Base-by-base conservation (phyloP, 768 basidiomycete species). In the Symmetrospora coprosmae region DNA sequence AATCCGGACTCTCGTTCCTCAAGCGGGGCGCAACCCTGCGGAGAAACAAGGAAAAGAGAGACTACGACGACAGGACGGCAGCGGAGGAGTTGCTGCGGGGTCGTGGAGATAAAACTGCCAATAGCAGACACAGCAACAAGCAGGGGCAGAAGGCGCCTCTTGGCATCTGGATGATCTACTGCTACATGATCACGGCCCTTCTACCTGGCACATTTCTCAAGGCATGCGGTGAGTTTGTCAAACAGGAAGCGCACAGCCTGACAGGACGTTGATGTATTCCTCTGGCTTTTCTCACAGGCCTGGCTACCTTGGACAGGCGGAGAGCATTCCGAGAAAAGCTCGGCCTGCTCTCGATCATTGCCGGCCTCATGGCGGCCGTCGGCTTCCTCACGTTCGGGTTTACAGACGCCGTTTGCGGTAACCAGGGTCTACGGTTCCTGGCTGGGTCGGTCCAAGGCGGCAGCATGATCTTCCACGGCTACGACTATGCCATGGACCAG, bases 381-480 rank as follows among this genome's bases (percentile, higher is more conserved):
- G 94, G 91, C 70, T 99, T 88, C 80, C 78, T 99, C 71, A 99
- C 94, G 11, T 99, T 99, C 74, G 94, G 94, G 7, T 99, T 99
- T 77, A 96, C 90, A 9, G 81, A 88, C 69, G 75, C 82, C 53
- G 94, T 97, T 40, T 99, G 94, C 72, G 89, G 89, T 33, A 84
- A 77, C 34, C 87, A 89, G 33, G 79, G 85, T 37, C 81, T 84
- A 63, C 82, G 89, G 16, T 91, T 79, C 76, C 83, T 85, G 66
- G 80, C 84, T 39, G 90, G 87, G 35, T 76, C 77, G 25, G 81
- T 89, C 61, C 82, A 82, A 46, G 81, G 78, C 47, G 80, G 79
- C 39, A 88, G 87, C 2, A 83, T 96, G 62, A 83, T 94, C 73
- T 89, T 96, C 68, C 87, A 97, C 68, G 94, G 94, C 1, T 85